Evolutionary conservation across 2,329 filamentous ascomycete species (phyloP), one percentile per base, ranked within the genome.

Genomic region (Aspergillus flavus): DNA sequence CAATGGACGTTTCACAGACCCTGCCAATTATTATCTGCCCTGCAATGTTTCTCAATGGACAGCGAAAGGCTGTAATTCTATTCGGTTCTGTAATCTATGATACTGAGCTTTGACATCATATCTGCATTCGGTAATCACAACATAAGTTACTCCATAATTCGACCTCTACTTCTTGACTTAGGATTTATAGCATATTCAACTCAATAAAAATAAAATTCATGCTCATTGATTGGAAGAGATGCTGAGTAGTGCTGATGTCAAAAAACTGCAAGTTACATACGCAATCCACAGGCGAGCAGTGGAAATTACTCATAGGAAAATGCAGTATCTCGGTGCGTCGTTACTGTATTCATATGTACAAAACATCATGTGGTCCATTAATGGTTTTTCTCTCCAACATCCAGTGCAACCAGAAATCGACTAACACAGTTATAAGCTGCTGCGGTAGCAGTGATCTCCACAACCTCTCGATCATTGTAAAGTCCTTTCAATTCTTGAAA

Each of bases 401-500:
- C 89, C 61, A 96, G 77, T 16, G 92, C 92, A 23, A 96, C 92
- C 68, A 96, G 77, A 70, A 96, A 94, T 34, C 92, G 85, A 75
- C 90, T 93, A 19, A 96, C 92, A 73, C 91, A 94, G 75, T 96
- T 96, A 76, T 96, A 96, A 60, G 87, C 88, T 14, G 91, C 91
- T 61, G 92, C 86, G 26, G 91, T 94, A 36, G 90, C 87, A 52
- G 91, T 94, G 66, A 95, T 85, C 81, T 96, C 93, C 16, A 96
- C 91, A 57, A 94, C 83, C 79, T 94, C 90, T 72, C 85, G 83
- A 65, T 94, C 90, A 28, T 74, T 82, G 69, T 94, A 93, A 41
- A 84, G 72, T 14, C 67, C 75, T 79, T 84, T 89, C 67, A 96
- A 68, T 68, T 80, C 79, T 34, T 75, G 85, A 79, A 94, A 94